Evolutionary conservation across 1,284 basidiomycete species (phyloP), one percentile per base, ranked within the genome.

Genomic region (Vanrija sp.): DNA sequence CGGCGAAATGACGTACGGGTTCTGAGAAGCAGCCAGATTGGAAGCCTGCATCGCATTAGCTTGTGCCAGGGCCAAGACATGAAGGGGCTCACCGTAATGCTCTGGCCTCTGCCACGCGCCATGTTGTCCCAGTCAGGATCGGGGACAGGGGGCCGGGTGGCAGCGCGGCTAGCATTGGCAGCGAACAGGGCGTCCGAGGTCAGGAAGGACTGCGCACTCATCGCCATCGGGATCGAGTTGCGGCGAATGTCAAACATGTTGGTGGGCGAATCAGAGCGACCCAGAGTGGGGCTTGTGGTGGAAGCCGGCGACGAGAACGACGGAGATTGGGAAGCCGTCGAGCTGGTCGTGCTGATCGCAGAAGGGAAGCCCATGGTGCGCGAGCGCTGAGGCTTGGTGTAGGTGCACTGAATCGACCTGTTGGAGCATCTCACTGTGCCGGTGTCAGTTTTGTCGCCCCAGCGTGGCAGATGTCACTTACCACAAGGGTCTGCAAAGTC

Each of bases 401-500:
- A 92, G 0, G 87, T 88, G 75, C 89, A 93, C 4, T 84, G 80
- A 54, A 80, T 81, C 67, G 88, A 88, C 45, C 86, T 83, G 60
- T 85, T 81, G 1, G 84, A 66, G 65, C 89, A 92, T 78, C 89
- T 89, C 4, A 84, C 88, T 89, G 66, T 18, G 44, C 25, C 16
- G 2, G n/a, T 9, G 51, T 62, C 45, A 65, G 59, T 49, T 38
- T 15, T 19, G 16, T 18, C 18, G 22, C 27, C 18, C 4, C 45
- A 36, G n/a, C 37, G 18, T 35, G 12, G 4, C 20, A 18, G 44
- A 46, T 41, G 31, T 51, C 35, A 70, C 75, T 63, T 38, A 83
- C 86, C 65, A 66, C 89, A 92, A 1, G 89, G 89, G 66, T 86
- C 87, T 49, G 82, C 81, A 44, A 86, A 87, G 65, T 90, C 88